These are phyloP conservation scores for Shiraia bambusicola DNA, from an alignment of 2,329 filamentous ascomycete genomes.

Conservation along the genomic window DNA sequence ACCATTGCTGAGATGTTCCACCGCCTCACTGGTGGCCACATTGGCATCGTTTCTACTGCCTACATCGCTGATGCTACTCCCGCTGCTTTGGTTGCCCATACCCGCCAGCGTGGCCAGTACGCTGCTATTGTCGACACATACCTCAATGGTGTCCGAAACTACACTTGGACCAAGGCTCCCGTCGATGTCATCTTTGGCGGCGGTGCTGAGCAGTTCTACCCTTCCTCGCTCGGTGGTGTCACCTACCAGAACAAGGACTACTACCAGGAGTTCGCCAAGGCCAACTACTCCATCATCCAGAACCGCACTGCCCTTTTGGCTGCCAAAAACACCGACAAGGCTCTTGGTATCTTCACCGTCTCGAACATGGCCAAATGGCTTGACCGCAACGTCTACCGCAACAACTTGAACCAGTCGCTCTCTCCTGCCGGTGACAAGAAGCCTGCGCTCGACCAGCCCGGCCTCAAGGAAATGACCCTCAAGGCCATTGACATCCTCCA, in stretches of 20 bases:
- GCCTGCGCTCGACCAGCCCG: slow-evolving; percentile 73
- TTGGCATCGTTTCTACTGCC: slow-evolving; percentile 73
- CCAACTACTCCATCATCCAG: slow-evolving; percentile 69
- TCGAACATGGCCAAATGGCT: slow-evolving; percentile 81
- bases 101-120: slow-evolving; percentile 67
- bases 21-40: slow-evolving; percentile 63
- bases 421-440: slow-evolving; percentile 65
- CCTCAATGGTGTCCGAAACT: slow-evolving; percentile 74
- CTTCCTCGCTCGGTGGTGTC: slow-evolving; percentile 53
- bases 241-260: slow-evolving; percentile 74
- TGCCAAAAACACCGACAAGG: slow-evolving; percentile 60
- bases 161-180: slow-evolving; percentile 76
- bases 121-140: slow-evolving; percentile 74
- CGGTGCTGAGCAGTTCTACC: slow-evolving; percentile 77
- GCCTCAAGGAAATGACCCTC: slow-evolving; percentile 85
- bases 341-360: slow-evolving; percentile 76
- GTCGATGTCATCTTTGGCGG: slow-evolving; percentile 77
- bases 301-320: slow-evolving; percentile 72
- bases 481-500: slow-evolving; percentile 82
- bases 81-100: slow-evolving; percentile 63
- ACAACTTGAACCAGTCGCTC: slow-evolving; percentile 70
- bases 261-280: slow-evolving; percentile 67
- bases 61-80: slow-evolving; percentile 81
- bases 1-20: slow-evolving; percentile 77
- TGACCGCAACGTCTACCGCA: slow-evolving; percentile 76